Evolutionary conservation across 2,329 filamentous ascomycete genomes (phyloP).

Genomic region (Phialocephala sp.): DNA sequence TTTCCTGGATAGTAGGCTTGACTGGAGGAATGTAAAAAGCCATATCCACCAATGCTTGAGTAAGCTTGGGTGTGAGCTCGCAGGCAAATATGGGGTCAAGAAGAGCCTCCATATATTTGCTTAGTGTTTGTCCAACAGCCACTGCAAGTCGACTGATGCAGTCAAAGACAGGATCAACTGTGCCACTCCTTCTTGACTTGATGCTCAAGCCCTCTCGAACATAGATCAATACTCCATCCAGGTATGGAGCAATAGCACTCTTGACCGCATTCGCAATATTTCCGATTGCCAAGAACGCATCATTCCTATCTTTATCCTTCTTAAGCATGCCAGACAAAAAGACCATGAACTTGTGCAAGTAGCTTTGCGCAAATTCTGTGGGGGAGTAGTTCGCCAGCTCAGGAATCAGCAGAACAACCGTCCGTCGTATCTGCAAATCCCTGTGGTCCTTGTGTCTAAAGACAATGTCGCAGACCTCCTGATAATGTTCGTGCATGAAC

Average conservation of each 20-base stretch:
- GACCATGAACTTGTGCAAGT: conserved; percentile 96
- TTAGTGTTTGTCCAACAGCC: conserved; percentile 93
- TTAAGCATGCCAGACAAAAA: conserved; percentile 93
- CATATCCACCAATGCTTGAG: conserved; percentile 96
- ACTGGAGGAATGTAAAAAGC: conserved; percentile 98
- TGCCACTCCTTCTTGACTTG: conserved; percentile 61
- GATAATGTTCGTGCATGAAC: conserved; percentile 98
- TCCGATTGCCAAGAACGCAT: conserved; percentile 94
- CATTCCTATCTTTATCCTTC: conserved; percentile 91
- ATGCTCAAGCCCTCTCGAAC: conserved; percentile 88
- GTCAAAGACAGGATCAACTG: conserved; percentile 84
- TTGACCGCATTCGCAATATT: conserved; percentile 96
- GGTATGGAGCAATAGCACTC: conserved; percentile 91
- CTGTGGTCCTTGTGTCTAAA: conserved; percentile 92
- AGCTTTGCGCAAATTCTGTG: conserved; percentile 83
- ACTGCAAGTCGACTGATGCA: conserved; percentile 97
- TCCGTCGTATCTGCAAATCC: conserved; percentile 84
- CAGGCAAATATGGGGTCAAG: conserved; percentile 97
- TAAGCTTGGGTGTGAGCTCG: conserved; percentile 90
- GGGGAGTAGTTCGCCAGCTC: conserved; percentile 93
- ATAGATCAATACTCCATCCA: conserved; percentile 92
- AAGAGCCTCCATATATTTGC: conserved; percentile 97
- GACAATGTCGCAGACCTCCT: conserved; percentile 90
- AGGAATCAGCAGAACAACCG: conserved; percentile 89
- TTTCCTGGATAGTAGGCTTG: conserved; percentile 90